Conservation (phyloP, 2,329 filamentous ascomycete genomes). For the Diaporthe velutina region DNA sequence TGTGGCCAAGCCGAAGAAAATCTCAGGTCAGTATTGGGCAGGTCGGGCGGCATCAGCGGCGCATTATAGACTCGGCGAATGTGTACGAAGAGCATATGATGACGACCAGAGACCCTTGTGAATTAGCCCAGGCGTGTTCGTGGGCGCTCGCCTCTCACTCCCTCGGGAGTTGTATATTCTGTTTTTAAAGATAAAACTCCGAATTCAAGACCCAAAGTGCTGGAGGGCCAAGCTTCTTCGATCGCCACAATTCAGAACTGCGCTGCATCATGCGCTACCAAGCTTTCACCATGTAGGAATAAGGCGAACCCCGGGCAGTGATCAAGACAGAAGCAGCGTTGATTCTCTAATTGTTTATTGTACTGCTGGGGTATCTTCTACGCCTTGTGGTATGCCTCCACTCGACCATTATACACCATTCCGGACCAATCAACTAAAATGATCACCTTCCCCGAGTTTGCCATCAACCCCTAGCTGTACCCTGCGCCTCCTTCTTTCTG, state of each 20-base stretch:
- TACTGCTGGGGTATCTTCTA: conserved; percentile 35
- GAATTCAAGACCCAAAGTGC: not conserved
- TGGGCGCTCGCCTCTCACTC: conserved; percentile 32
- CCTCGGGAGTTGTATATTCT: conserved; percentile 38
- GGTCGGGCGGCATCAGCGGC: conserved; percentile 26
- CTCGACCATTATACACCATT: not conserved
- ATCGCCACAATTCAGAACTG: too few species aligned
- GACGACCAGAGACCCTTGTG: conserved; percentile 12
- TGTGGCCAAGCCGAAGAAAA: not conserved
- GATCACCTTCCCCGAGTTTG: conserved; percentile 73
- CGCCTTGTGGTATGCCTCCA: not conserved
- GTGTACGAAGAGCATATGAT: conserved; percentile 27
- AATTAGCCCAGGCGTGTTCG: not conserved
- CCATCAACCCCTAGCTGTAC: conserved; percentile 65
- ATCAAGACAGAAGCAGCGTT: not conserved
- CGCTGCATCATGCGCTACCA: not conserved
- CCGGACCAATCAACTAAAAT: conserved; percentile 66
- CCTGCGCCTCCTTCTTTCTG: conserved; percentile 59
- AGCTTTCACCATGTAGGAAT: not conserved
- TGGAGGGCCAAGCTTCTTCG: not conserved
- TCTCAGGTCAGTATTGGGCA: conserved; percentile 6
- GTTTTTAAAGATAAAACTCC: conserved; percentile 3
- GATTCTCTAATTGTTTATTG: not conserved
- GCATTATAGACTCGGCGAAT: conserved; percentile 35
- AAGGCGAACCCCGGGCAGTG: not conserved